Evolutionary conservation across 1,284 basidiomycete genomes (phyloP), one percentile per base, ranked within the genome.

Genomic region (Cystobasidium pallidum): DNA sequence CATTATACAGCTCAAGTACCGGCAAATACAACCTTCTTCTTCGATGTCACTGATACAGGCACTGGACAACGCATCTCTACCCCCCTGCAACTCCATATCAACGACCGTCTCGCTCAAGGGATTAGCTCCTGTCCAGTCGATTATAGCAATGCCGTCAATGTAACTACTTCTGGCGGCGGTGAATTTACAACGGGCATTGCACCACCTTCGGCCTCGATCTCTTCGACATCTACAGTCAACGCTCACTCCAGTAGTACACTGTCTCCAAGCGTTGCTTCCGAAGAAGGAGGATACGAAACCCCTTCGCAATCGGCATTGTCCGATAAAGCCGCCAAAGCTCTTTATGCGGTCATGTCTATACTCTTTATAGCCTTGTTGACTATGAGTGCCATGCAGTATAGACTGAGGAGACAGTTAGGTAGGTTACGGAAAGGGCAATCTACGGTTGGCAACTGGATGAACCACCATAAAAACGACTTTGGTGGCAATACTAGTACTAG

Each of bases 371-470:
- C 57, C 7, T n/a, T 59, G 21, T 34, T 39, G 2, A 24, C 21
- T 2, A 36, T 59, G 34, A 17, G 8, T 13, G 21, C 41, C 15
- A 36, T 59, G 34, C 39, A 59, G 6, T 59, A 59, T 39, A 34
- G 57, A 39, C 41, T 43, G 41, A 2, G 34, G 24, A 59, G 15
- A 59, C 57, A 24, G 21, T 21, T 59, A n/a, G 57, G 32, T 59
- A 59, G 57, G 21, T 59, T 59, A 26, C 57, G 26, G 21, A 59
- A 59, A 59, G 57, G 57, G 4, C 57, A 59, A 15, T 59, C 57
- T 21, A 59, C 57, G 41, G 57, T 59, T 21, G 57, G 57, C n/a
- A 59, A 34, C 17, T 59, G 57, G 57, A 59, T 59, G 57, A 59
- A 59, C 34, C 57, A 59, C 41, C 57, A 59, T 43, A 24, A 59